Evolutionary conservation across 129 eudicot species (phyloP).

Genomic region (Logfia minima): DNA sequence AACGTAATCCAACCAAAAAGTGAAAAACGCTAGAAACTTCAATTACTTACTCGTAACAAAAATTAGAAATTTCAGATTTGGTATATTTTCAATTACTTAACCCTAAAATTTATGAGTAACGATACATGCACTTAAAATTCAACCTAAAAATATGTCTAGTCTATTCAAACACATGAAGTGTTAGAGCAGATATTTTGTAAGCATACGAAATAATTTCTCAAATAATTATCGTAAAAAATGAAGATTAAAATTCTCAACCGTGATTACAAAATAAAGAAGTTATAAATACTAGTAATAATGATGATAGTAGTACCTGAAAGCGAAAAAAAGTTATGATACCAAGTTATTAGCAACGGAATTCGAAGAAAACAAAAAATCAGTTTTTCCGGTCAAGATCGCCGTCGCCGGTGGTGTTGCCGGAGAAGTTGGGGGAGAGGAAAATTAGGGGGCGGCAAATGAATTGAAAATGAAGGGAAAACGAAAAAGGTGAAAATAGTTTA

Average conservation of each 20-base stretch:
- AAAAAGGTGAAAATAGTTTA: constrained; percentile 13
- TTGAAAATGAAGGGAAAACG: constrained; percentile 26
- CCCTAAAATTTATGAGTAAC: neutral
- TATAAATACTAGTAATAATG: neutral
- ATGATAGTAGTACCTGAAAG: constrained; percentile 9
- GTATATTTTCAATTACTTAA: neutral
- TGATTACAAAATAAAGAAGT: neutral
- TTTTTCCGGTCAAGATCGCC: constrained; percentile 28
- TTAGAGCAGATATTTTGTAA: neutral
- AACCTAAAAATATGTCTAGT: too few species aligned
- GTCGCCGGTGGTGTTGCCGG: constrained; percentile 1
- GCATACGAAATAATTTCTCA: neutral
- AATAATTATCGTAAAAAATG: neutral
- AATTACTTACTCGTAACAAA: too few species aligned
- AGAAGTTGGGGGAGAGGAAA: neutral
- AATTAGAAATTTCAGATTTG: too few species aligned
- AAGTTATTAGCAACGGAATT: neutral
- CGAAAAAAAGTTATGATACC: neutral
- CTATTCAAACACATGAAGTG: too few species aligned
- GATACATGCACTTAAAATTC: too few species aligned
- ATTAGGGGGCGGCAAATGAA: constrained; percentile 28
- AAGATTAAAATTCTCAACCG: neutral
- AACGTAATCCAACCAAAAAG: constrained; percentile 23
- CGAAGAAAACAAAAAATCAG: neutral
- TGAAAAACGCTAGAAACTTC: neutral